These are phyloP conservation scores for Suhomyces kunorum DNA, from an alignment of 1,139 yeast genomes.

Conservation along the genomic window DNA sequence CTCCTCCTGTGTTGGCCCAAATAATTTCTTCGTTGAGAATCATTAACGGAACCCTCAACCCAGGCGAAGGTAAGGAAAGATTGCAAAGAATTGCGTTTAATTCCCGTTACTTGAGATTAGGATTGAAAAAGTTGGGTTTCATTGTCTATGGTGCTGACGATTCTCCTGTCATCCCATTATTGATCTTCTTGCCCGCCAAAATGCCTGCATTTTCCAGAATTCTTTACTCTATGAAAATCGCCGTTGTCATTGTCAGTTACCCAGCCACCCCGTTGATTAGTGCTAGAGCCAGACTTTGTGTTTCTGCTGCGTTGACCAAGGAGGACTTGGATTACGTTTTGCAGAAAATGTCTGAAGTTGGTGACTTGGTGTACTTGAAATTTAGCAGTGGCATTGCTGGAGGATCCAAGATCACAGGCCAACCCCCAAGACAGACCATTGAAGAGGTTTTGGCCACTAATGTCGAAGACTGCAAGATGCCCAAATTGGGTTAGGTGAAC, in stretches of 20 bases:
- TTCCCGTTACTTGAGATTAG: constrained; percentile 87
- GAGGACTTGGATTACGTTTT: constrained; percentile 87
- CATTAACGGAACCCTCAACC: constrained; percentile 77
- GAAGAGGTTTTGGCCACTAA: constrained; percentile 75
- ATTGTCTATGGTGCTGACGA: constrained; percentile 95
- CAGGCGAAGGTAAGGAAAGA: constrained; percentile 93
- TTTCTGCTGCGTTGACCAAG: constrained; percentile 88
- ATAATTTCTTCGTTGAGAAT: constrained; percentile 78
- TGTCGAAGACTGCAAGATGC: constrained; percentile 65
- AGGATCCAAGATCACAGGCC: constrained; percentile 56
- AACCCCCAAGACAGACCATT: constrained; percentile 71
- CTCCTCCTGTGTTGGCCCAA: constrained; percentile 91
- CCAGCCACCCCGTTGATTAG: constrained; percentile 95
- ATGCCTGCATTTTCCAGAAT: constrained; percentile 91
- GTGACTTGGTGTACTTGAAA: constrained; percentile 74
- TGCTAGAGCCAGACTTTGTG: constrained; percentile 90
- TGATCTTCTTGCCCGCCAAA: constrained; percentile 86
- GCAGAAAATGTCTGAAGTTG: constrained; percentile 72
- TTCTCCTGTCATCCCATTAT: constrained; percentile 90
- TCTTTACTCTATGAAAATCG: constrained; percentile 77
- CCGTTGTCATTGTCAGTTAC: constrained; percentile 94
- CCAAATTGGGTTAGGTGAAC: constrained; percentile 17
- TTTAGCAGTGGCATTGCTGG: constrained; percentile 78
- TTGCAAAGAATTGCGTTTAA: constrained; percentile 92
- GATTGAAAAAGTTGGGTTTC: constrained; percentile 87